Conservation (phyloP, 306 rosid species). For the Fragaria nilgerrensis region DNA sequence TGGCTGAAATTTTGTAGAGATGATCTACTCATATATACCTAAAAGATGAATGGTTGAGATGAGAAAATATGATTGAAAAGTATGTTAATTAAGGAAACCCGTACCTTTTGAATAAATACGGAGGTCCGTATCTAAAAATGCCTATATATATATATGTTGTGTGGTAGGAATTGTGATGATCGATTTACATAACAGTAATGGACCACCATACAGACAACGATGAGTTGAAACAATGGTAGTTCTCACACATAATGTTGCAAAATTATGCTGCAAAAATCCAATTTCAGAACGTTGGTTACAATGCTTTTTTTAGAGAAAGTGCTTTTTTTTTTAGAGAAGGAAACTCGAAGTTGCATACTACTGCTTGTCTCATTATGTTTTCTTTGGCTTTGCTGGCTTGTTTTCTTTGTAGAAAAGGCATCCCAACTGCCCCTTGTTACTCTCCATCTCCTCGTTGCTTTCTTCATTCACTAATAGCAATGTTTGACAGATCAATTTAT, state of each 20-base stretch:
- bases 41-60: too few relatives aligned
- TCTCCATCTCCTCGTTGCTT: not conserved
- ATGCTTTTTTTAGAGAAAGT: not conserved
- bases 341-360: not conserved
- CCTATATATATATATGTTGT: not conserved
- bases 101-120: too few relatives aligned
- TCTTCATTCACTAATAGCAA: not conserved
- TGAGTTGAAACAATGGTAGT: not conserved
- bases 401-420: not conserved
- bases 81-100: too few relatives aligned
- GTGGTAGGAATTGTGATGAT: not conserved
- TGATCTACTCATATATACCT: too few relatives aligned
- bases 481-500: not conserved
- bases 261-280: not conserved
- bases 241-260: not conserved
- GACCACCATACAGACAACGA: not conserved
- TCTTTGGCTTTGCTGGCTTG: not conserved
- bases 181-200: not conserved
- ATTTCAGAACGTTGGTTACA: not conserved
- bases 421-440: not conserved
- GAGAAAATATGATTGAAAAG: too few relatives aligned
- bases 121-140: too few relatives aligned
- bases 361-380: conserved; percentile 9
- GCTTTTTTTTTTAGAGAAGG: not conserved
- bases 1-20: too few relatives aligned